These are phyloP conservation scores for Brasilioporus rufonigricans DNA, from an alignment of 768 basidiomycete species.

Conservation along the genomic window DNA sequence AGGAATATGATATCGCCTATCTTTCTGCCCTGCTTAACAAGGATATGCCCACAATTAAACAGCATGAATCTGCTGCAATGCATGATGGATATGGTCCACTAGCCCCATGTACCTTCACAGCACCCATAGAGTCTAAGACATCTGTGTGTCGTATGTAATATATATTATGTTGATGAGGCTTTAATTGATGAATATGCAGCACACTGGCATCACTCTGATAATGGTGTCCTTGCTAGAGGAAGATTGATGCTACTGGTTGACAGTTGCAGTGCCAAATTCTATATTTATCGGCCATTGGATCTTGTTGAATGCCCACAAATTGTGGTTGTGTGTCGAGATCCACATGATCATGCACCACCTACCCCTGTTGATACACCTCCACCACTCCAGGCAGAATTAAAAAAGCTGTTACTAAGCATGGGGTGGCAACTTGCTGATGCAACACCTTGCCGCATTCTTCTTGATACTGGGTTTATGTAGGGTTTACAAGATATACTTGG, in stretches of 20 bases:
- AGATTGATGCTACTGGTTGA: not conserved
- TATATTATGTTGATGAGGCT: too few relatives aligned
- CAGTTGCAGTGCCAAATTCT: not conserved
- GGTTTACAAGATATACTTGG: not conserved
- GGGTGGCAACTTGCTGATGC: conserved; percentile 3
- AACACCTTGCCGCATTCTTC: not conserved
- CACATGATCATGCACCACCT: conserved; percentile 4
- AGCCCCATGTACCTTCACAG: not conserved
- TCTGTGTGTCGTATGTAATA: not conserved
- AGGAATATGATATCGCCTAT: conserved; percentile 4
- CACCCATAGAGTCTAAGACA: not conserved
- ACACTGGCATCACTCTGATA: not conserved
- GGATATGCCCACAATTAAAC: not conserved
- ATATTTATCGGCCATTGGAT: not conserved
- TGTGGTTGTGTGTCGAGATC: conserved; percentile 8
- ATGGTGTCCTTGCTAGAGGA: not conserved
- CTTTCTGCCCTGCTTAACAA: not conserved
- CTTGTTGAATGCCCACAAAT: not conserved
- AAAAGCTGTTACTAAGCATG: not conserved
- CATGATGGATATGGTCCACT: not conserved
- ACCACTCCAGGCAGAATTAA: not conserved
- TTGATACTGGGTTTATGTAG: conserved; percentile 3
- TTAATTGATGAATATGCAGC: not conserved
- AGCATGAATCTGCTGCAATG: not conserved
- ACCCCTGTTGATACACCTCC: not conserved